Base-by-base conservation (phyloP, 495 filamentous ascomycete genomes). In the Staphylotrichum longicolle region DNA sequence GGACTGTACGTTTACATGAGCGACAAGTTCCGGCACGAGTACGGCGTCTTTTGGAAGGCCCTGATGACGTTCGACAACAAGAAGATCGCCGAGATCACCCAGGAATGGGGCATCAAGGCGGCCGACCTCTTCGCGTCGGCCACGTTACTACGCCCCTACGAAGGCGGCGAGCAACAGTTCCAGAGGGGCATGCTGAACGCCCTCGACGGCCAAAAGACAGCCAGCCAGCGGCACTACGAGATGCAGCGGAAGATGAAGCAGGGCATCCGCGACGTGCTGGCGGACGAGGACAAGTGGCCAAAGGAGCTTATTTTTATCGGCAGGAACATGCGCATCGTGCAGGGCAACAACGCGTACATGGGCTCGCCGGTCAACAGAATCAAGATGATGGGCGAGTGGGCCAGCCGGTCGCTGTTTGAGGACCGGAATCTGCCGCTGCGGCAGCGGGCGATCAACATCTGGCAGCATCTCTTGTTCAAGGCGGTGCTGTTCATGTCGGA, bases 241-340 rank as follows among this genome's bases (percentile, higher is more conserved):
- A 88, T 92, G 80, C 93, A 96, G 67, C 82, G 88, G 64, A 83
- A 85, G 58, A 91, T 91, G 82, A 88, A 91, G 62, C 83, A 91
- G 68, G 90, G 88, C 20, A 85, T 97, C 71, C 86, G 88, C 60
- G 86, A 94, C 33, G 85, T 96, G 39, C 84, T 98, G 5, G 84
- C 85, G 35, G 91, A 98, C 72, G 92, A 96, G 70, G 88, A 86
- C 33, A 92, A 94, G 70, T 96, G 91, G 89, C 94, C 94, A 0
- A 86, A 86, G 57, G 91, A 96, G 66, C 87, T 98, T 52, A 85
- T 98, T 67, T 98, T 98, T 75, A 92, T 98, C 69, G 93, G 92
- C 2, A 85, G 94, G 6, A 97, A 96, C 70, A 83, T 98, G 78
- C 86, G 94, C 27, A 98, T 98, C 68, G 93, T 98, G 9, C 82